phyloP scores from a whole-genome alignment of 345 rosid species.

The Citropsis articulata region DNA sequence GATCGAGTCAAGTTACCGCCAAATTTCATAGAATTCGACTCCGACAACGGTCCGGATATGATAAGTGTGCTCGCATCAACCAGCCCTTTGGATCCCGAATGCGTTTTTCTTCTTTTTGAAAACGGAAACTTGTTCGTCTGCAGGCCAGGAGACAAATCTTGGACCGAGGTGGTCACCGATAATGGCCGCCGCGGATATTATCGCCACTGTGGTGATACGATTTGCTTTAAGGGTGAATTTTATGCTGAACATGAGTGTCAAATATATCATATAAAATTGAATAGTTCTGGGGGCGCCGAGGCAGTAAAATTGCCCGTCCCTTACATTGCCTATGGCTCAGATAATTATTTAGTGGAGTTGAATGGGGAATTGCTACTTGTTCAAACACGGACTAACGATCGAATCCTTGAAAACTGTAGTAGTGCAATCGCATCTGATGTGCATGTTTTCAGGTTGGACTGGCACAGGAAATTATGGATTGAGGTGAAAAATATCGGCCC shows the following conservation, averaged over 20 bases:
- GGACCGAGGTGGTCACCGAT: neutral
- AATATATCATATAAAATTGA: no score
- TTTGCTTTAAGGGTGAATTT: neutral
- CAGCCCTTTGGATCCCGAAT: no score
- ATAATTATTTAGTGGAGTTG: neutral
- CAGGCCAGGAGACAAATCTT: neutral
- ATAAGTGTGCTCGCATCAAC: no score
- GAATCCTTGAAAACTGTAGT: no score
- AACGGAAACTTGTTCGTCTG: neutral
- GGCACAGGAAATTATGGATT: neutral
- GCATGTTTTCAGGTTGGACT: neutral
- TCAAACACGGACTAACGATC: neutral
- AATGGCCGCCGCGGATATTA: no score
- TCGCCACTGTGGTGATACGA: neutral
- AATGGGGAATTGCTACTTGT: neutral
- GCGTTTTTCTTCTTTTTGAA: no score
- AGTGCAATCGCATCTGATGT: no score
- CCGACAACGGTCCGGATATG: no score
- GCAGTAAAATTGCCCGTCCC: no score
- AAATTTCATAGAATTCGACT: no score
- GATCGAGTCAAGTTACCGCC: neutral
- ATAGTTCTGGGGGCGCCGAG: neutral
- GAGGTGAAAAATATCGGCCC: neutral
- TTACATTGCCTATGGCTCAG: no score
- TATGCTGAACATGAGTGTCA: neutral